A percentile compares a stretch with the other conserved stretches of the same genome.
These are phyloP conservation scores for Pisolithus thermaeus DNA, from an alignment of 1,284 basidiomycete genomes.

Conservation along the genomic window DNA sequence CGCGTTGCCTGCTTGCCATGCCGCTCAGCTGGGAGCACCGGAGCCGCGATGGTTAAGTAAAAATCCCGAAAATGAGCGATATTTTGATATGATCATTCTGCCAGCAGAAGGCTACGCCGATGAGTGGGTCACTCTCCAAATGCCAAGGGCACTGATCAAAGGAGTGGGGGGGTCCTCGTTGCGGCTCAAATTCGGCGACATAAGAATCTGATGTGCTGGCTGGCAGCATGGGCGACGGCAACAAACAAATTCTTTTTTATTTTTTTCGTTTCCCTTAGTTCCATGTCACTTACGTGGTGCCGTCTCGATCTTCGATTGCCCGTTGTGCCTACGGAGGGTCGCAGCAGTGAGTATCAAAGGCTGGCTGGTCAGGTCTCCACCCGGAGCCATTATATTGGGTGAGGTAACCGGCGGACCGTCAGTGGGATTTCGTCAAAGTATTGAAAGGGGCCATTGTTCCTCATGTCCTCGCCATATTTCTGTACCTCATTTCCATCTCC, in stretches of 20 bases:
- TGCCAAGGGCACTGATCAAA: background rate
- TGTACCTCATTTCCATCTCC: background rate
- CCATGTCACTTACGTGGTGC: background rate
- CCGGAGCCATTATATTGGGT: background rate
- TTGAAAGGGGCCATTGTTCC: background rate
- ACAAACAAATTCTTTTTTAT: background rate
- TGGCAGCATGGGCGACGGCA: background rate
- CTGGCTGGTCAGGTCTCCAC: background rate
- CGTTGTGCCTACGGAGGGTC: background rate
- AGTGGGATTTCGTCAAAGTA: background rate
- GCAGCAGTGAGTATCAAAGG: background rate
- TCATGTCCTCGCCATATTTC: background rate
- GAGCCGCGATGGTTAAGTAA: background rate
- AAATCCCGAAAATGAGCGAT: background rate
- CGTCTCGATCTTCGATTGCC: background rate
- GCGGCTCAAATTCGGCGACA: slow-evolving; percentile 1
- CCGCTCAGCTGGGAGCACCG: background rate
- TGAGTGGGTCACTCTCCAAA: background rate
- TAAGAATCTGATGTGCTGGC: slow-evolving; percentile 1
- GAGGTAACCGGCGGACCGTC: background rate
- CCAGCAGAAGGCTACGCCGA: background rate
- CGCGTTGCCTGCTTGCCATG: background rate
- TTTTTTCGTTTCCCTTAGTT: background rate
- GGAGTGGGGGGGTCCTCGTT: background rate
- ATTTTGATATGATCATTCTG: background rate